Base-by-base conservation (phyloP, 306 rosid genomes). In the Elaeagnus macrophylla region DNA sequence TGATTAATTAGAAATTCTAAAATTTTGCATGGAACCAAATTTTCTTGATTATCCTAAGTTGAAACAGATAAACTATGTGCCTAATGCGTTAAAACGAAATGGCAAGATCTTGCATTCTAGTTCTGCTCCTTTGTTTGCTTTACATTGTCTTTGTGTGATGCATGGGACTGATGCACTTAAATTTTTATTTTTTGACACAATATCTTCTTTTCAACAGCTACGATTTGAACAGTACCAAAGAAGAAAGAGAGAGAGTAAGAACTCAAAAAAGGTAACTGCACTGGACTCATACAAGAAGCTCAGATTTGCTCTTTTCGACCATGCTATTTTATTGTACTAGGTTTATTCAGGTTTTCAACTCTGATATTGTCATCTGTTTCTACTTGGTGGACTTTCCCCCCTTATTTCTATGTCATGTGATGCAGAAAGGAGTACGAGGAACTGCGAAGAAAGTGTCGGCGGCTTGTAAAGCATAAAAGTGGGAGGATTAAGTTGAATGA, bases 361-460 rank as follows among this genome's bases (percentile, higher is more conserved):
- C 58, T 47, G 56, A 56, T 59, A 46, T 39, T 37, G 52, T 40
- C 57, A 39, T 36, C 40, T 46, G 60, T 57, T 37, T 52, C 54
- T 42, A 14, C 62, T 52, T 65, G 50, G 43, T 47, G 42, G 48
- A 42, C 10, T 48, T 57, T 37, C 6, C 49, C 45, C 51, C 63
- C 46, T 49, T 72, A 19, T 40, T 52, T 62, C 57, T 54, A 43
- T 51, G 19, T 53, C 32, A 57, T 42, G 55, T 61, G 74, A 40
- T 69, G 64, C 94, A 88, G 96, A 70, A 84, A 73, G 79, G 74
- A 71, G 55, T 88, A 88, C 67, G 90, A 81, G 67, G 79, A 75
- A 64, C 87, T 88, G 48, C 90, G 94, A 40, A 77, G 85, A 69
- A 78, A 63, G 51, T 81, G 96, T 68, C 77, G 83, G 39, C 79